A percentile compares a stretch with the other conserved stretches of the same genome.
phyloP scores from a whole-genome alignment of 352 stramenopile genomes.

The Pythium guiyangense region DNA sequence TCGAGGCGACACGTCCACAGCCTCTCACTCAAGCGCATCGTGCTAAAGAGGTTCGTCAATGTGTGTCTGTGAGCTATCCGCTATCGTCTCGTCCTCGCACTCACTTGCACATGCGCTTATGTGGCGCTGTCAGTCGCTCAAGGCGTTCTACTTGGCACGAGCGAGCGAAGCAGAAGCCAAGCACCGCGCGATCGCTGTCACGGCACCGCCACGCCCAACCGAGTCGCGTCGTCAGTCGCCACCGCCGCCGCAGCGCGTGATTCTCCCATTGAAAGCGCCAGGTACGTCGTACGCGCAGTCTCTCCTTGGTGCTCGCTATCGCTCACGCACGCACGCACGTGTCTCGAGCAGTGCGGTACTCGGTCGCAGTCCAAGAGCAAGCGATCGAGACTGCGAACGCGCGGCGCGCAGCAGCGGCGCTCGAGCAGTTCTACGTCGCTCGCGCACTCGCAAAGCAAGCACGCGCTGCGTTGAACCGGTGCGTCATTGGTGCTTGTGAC shows the following conservation, averaged over 20 bases:
- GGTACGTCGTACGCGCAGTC: constrained; percentile 3
- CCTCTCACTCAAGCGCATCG: constrained; percentile 18
- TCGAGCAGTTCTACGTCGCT: constrained; percentile 21
- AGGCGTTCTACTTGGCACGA: constrained; percentile 46
- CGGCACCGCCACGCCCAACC: constrained; percentile 4
- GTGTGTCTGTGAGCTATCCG: not conserved
- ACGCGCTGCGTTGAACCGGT: constrained; percentile 22
- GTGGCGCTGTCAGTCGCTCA: constrained; percentile 24
- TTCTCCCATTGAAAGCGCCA: constrained; percentile 26
- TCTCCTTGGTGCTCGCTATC: not conserved
- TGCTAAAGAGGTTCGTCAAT: constrained; percentile 26
- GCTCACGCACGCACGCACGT: not conserved
- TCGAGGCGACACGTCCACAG: not conserved
- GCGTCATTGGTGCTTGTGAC: not conserved
- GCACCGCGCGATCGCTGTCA: constrained; percentile 30
- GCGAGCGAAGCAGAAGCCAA: constrained; percentile 47
- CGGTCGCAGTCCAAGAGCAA: constrained; percentile 12
- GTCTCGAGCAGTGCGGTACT: constrained; percentile 12
- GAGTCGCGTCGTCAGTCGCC: not conserved
- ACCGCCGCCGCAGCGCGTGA: constrained; percentile 3
- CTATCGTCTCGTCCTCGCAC: not conserved
- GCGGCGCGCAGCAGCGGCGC: constrained; percentile 10
- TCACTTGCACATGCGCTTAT: not conserved
- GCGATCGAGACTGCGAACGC: constrained; percentile 16
- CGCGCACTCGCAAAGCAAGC: constrained; percentile 15